phyloP scores from a whole-genome alignment of 306 rosid genomes.

The Cicer chorassanicum region DNA sequence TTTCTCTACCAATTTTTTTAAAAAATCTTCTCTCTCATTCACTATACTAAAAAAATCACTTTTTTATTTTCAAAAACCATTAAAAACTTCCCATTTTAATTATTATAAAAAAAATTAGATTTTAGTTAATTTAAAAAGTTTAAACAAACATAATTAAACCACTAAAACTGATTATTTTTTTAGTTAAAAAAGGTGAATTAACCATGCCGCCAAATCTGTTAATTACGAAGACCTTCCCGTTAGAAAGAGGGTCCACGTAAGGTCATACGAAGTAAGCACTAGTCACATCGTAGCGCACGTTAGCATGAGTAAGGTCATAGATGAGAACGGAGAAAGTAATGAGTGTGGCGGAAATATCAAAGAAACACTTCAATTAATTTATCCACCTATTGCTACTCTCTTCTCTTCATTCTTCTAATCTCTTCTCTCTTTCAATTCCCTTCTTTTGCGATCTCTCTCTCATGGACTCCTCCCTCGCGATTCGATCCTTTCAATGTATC shows the following conservation, averaged over 20 bases:
- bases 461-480: constrained; percentile 77
- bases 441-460: constrained; percentile 29
- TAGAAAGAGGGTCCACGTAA: constrained; percentile 19
- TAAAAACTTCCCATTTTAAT: too few relatives aligned
- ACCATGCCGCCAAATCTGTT: neutral
- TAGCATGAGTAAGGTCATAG: constrained; percentile 30
- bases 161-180: too few relatives aligned
- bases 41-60: too few relatives aligned
- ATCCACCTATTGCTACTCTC: neutral
- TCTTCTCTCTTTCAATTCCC: constrained; percentile 33
- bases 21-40: too few relatives aligned
- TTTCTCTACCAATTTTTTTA: too few relatives aligned
- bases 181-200: too few relatives aligned
- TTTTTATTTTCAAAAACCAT: too few relatives aligned
- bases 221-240: too few relatives aligned
- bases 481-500: constrained; percentile 77
- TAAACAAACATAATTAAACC: too few relatives aligned
- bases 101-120: too few relatives aligned
- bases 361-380: constrained; percentile 42
- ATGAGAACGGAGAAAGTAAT: constrained; percentile 60
- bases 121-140: too few relatives aligned
- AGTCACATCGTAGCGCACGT: constrained; percentile 54
- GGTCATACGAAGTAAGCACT: neutral
- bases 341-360: constrained; percentile 74
- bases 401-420: neutral